Percentiles rank a stretch among this genome's conserved stretches.
Evolutionary conservation across 176 grass and related monocot genomes (phyloP).

Genomic region (Oropetium thomaeum): DNA sequence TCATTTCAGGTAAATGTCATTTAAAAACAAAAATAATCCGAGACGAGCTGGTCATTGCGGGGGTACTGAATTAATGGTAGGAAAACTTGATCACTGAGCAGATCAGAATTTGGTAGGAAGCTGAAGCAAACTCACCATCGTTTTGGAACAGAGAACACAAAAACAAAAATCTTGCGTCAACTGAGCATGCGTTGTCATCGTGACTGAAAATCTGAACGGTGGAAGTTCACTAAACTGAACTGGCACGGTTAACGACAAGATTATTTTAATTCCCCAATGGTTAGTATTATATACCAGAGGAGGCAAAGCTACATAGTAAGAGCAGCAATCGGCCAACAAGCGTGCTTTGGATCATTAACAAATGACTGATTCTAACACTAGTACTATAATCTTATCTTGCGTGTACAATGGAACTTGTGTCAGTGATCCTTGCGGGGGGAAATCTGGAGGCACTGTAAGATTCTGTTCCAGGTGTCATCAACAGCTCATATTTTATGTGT

Average conservation of each 20-base stretch:
- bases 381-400: conserved; percentile 28
- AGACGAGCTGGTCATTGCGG: background rate
- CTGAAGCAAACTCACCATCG: background rate
- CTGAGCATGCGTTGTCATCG: background rate
- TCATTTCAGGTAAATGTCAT: background rate
- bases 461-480: conserved; percentile 34
- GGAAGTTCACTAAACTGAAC: conserved; percentile 24
- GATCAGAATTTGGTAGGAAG: background rate
- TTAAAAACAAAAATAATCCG: background rate
- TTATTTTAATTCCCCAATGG: conserved; percentile 25
- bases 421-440: conserved; percentile 33
- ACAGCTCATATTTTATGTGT: conserved; percentile 8
- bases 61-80: background rate
- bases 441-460: conserved; percentile 46
- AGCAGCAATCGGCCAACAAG: conserved; percentile 28
- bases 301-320: conserved; percentile 1
- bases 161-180: background rate
- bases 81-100: background rate
- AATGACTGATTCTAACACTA: conserved; percentile 23
- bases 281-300: conserved; percentile 12
- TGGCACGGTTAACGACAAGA: conserved; percentile 24
- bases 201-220: conserved; percentile 10
- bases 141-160: background rate
- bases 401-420: conserved; percentile 30
- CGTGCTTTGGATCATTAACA: conserved; percentile 41